A percentile compares a stretch with the other conserved stretches of the same genome.
phyloP scores from a whole-genome alignment of 306 rosid genomes.

The Hylodesmum podocarpum region DNA sequence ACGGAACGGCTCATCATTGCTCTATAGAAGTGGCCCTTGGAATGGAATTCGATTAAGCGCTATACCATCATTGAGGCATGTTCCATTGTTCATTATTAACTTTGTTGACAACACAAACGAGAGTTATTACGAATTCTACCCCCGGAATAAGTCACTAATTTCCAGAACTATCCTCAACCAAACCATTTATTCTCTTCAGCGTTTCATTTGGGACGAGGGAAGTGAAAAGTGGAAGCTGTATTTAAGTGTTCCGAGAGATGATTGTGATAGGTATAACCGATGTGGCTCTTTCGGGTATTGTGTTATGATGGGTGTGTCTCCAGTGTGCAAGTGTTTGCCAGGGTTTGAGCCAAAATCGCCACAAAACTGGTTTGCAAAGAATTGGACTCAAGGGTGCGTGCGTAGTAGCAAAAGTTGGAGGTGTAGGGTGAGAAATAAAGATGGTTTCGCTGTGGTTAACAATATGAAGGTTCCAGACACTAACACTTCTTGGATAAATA shows the following conservation, averaged over 20 bases:
- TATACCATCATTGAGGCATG: too few species aligned
- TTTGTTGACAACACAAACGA: too few species aligned
- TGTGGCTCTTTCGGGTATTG: conserved; percentile 48
- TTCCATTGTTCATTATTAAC: too few species aligned
- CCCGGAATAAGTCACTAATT: conserved; percentile 29
- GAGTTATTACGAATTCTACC: too few species aligned
- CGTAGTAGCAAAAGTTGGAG: not conserved
- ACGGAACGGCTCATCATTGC: conserved; percentile 35
- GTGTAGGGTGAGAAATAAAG: conserved; percentile 12
- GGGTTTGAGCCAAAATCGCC: conserved; percentile 49
- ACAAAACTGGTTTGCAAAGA: conserved; percentile 39
- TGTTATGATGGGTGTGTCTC: conserved; percentile 2
- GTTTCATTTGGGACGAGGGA: too few species aligned
- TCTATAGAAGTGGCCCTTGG: conserved; percentile 46
- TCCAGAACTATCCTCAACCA: conserved; percentile 41
- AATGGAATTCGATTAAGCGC: conserved; percentile 31
- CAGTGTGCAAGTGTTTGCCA: conserved; percentile 40
- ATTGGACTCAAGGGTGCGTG: conserved; percentile 36
- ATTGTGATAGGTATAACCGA: conserved; percentile 40
- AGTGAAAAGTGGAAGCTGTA: too few species aligned
- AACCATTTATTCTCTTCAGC: conserved; percentile 2
- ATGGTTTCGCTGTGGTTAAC: conserved; percentile 36
- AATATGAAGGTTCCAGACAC: conserved; percentile 50
- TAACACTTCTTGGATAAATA: conserved; percentile 41
- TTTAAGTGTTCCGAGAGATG: too few species aligned